Conservation (phyloP, 1,284 basidiomycete genomes). For the Jaminaea rosea region DNA sequence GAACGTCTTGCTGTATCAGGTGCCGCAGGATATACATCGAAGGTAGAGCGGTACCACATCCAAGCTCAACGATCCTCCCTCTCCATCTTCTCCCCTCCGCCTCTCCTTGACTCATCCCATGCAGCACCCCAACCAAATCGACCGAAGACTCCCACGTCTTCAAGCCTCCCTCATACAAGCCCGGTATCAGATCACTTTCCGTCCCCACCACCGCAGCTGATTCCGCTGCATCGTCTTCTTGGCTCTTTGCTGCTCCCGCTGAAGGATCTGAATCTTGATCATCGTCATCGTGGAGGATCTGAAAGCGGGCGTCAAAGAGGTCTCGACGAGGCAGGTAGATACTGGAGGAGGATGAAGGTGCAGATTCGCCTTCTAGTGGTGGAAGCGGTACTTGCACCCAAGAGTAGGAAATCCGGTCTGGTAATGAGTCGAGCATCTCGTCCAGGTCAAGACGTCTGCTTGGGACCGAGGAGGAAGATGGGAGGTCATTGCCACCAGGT, state of each 20-base stretch:
- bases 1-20: constrained; percentile 51
- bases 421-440: constrained; percentile 14
- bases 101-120: not conserved
- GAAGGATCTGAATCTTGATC: too few relatives aligned
- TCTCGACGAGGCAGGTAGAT: constrained; percentile 65
- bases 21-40: constrained; percentile 63
- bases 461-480: too few relatives aligned
- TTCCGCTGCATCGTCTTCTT: not conserved
- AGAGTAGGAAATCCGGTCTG: constrained; percentile 42
- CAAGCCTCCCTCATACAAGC: constrained; percentile 82
- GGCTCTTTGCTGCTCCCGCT: too few relatives aligned
- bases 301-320: constrained; percentile 87
- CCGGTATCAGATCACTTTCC: constrained; percentile 80
- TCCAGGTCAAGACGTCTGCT: not conserved
- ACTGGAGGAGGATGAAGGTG: constrained; percentile 4
- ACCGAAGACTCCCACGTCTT: constrained; percentile 97
- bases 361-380: not conserved
- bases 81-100: not conserved
- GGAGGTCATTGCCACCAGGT: not conserved
- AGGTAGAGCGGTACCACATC: constrained; percentile 85
- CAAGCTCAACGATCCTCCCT: constrained; percentile 52
- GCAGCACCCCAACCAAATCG: constrained; percentile 57
- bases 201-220: constrained; percentile 51
- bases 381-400: constrained; percentile 22
- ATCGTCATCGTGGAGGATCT: constrained; percentile 56